Evolutionary conservation across 768 basidiomycete species (phyloP).

Genomic region (Auricularia auricula-judae): DNA sequence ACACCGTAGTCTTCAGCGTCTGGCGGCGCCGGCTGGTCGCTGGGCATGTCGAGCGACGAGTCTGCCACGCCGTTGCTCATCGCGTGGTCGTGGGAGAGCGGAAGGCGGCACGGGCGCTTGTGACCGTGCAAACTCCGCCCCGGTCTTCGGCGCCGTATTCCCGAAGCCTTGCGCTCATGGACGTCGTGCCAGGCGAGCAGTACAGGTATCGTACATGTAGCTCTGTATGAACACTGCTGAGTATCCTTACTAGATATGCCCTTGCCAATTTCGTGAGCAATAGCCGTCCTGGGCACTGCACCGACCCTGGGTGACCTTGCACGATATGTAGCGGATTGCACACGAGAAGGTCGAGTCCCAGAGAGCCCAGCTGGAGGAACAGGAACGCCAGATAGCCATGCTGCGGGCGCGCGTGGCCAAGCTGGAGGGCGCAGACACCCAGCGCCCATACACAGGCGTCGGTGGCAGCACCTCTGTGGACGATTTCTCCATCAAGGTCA

Average conservation of each 20-base stretch:
- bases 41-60: too few relatives aligned
- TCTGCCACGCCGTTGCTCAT: too few relatives aligned
- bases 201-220: slow-evolving; percentile 32
- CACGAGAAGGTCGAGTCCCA: slow-evolving; percentile 86
- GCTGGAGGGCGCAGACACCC: slow-evolving; percentile 53
- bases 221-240: not conserved
- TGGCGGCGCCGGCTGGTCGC: too few relatives aligned
- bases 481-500: slow-evolving; percentile 76
- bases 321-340: slow-evolving; percentile 52
- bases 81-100: too few relatives aligned
- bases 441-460: slow-evolving; percentile 17
- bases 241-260: slow-evolving; percentile 35
- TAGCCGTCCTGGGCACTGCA: slow-evolving; percentile 1
- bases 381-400: slow-evolving; percentile 70
- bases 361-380: slow-evolving; percentile 65
- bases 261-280: slow-evolving; percentile 65
- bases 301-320: not conserved
- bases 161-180: slow-evolving; percentile 5
- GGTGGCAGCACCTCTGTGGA: slow-evolving; percentile 56
- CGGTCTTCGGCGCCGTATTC: too few relatives aligned
- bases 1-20: too few relatives aligned
- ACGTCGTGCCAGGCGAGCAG: slow-evolving; percentile 43
- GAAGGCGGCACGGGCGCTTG: too few relatives aligned
- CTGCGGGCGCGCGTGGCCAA: slow-evolving; percentile 59
- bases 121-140: too few relatives aligned